These are phyloP conservation scores for Beta corolliflora DNA, from an alignment of 179 eudicot genomes.

Conservation along the genomic window DNA sequence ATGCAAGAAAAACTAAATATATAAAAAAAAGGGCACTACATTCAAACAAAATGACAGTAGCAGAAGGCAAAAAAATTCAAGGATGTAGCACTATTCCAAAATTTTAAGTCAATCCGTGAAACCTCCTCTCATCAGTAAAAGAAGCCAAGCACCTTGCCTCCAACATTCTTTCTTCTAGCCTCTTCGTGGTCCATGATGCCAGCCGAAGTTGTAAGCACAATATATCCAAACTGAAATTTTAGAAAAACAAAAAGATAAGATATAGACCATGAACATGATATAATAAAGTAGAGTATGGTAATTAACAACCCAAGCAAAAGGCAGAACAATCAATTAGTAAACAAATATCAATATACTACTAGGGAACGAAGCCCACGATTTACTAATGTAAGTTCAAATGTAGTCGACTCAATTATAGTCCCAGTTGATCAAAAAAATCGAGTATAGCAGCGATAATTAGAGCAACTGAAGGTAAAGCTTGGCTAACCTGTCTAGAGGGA, in stretches of 20 bases:
- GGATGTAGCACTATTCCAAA: conserved; percentile 15
- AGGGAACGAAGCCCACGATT: neutral
- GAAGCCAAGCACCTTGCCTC: conserved; percentile 77
- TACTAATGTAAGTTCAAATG: neutral
- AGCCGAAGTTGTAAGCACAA: conserved; percentile 76
- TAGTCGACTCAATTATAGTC: neutral
- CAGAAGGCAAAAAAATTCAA: neutral
- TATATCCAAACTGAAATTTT: conserved; percentile 61
- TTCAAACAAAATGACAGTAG: neutral
- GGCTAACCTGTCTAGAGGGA: conserved; percentile 66
- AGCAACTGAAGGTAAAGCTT: neutral
- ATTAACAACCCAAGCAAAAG: too few species aligned
- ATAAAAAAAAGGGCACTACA: neutral
- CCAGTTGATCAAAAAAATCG: too few species aligned
- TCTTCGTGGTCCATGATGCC: conserved; percentile 83
- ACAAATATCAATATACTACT: neutral
- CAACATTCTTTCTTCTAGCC: conserved; percentile 73
- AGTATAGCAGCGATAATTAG: neutral
- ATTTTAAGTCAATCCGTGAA: neutral
- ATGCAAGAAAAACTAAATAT: neutral
- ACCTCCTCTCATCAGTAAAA: conserved; percentile 44
- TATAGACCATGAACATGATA: neutral
- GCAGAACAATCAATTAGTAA: neutral
- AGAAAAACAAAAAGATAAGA: neutral
- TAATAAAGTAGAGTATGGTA: neutral